These are phyloP conservation scores for Phytopythium sindhum DNA, from an alignment of 352 stramenopile species.

Conservation along the genomic window DNA sequence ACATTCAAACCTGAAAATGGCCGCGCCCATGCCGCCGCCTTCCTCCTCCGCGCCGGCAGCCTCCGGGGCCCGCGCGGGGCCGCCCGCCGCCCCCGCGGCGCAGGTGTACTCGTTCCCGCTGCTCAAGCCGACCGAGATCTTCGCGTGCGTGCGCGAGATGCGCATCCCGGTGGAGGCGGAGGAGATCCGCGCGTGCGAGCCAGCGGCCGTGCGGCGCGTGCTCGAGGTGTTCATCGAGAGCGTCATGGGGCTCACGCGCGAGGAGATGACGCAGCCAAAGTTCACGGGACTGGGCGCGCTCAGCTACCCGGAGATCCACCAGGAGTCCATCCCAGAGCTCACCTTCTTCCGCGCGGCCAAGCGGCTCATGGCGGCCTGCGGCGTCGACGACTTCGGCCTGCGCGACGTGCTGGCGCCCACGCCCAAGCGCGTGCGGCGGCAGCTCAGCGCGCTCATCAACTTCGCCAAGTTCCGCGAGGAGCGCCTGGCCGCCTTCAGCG, in stretches of 20 bases:
- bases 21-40: not conserved
- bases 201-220: constrained; percentile 77
- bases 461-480: constrained; percentile 97
- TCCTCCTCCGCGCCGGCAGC: not conserved
- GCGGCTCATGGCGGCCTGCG: constrained; percentile 90
- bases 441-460: constrained; percentile 97
- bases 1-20: too few relatives aligned
- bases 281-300: constrained; percentile 81
- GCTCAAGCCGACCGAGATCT: constrained; percentile 92
- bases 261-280: constrained; percentile 90
- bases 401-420: constrained; percentile 89
- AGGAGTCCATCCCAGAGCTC: constrained; percentile 91
- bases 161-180: constrained; percentile 87
- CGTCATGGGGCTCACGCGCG: constrained; percentile 86
- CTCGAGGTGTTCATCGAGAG: constrained; percentile 89
- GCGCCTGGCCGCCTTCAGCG: constrained; percentile 78
- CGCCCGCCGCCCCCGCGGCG: not conserved
- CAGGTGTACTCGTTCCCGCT: constrained; percentile 89
- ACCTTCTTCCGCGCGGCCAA: constrained; percentile 90
- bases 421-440: constrained; percentile 86
- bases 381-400: constrained; percentile 93
- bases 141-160: constrained; percentile 90
- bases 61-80: not conserved
- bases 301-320: constrained; percentile 90
- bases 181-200: constrained; percentile 81